These are phyloP conservation scores for Dipteronia sinensis DNA, from an alignment of 345 rosid species.

Conservation along the genomic window DNA sequence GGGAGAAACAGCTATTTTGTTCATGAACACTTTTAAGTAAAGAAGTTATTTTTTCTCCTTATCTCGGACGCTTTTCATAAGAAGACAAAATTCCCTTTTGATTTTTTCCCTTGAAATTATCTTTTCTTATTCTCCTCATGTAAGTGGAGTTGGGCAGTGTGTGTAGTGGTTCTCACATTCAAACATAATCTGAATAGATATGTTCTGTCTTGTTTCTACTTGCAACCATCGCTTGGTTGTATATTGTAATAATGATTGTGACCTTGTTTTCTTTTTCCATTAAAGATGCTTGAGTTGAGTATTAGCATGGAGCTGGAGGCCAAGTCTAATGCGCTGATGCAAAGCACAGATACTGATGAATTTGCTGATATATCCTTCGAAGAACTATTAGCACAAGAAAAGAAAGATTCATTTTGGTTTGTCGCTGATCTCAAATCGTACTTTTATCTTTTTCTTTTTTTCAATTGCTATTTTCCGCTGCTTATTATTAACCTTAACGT, in stretches of 20 bases:
- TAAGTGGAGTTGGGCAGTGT: not conserved
- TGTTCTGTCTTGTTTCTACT: not conserved
- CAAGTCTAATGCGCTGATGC: constrained; percentile 41
- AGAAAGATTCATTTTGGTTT: constrained; percentile 87
- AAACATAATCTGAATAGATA: not conserved
- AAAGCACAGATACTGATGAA: constrained; percentile 48
- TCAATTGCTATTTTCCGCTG: not conserved
- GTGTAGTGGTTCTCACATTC: not conserved
- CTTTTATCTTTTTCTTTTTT: not conserved
- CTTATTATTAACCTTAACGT: not conserved
- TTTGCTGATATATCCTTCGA: constrained; percentile 78
- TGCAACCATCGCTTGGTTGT: not conserved
- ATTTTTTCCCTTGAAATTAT: not conserved
- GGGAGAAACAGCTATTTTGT: not conserved
- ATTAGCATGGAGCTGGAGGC: constrained; percentile 60
- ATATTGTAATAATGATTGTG: constrained; percentile 3
- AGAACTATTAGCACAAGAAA: constrained; percentile 86
- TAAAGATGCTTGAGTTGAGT: constrained; percentile 76
- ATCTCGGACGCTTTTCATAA: not conserved
- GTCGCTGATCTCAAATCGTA: constrained; percentile 25
- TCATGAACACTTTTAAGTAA: not conserved
- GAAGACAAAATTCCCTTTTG: not conserved
- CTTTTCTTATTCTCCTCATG: not conserved
- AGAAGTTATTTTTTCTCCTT: not conserved
- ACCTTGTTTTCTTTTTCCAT: constrained; percentile 25